These are phyloP conservation scores for Alternaria longipes DNA, from an alignment of 2,329 filamentous ascomycete species.

Conservation along the genomic window DNA sequence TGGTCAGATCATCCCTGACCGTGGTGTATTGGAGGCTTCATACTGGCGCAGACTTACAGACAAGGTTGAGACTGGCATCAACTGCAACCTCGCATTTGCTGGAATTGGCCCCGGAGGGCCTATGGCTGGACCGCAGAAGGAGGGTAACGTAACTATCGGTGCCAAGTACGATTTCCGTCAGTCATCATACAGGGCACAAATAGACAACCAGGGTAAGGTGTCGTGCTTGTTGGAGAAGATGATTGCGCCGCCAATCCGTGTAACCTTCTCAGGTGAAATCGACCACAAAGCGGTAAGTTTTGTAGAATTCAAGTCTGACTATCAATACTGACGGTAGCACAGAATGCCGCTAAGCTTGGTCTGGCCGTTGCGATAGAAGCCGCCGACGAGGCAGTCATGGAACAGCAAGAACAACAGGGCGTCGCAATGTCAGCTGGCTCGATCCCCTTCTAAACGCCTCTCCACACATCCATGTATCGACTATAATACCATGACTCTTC, in stretches of 20 bases:
- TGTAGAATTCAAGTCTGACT: not conserved
- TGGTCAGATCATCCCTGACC: conserved; percentile 87
- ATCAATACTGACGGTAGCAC: conserved; percentile 33
- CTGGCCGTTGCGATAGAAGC: conserved; percentile 78
- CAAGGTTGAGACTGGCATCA: conserved; percentile 94
- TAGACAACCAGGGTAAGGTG: conserved; percentile 94
- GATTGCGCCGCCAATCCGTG: conserved; percentile 87
- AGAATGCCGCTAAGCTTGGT: conserved; percentile 96
- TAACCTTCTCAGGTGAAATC: conserved; percentile 96
- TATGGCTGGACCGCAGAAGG: conserved; percentile 77
- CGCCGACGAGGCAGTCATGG: conserved; percentile 53
- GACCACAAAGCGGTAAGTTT: conserved; percentile 89
- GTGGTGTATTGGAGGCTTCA: conserved; percentile 80
- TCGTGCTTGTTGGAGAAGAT: conserved; percentile 94
- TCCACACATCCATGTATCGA: conserved; percentile 37
- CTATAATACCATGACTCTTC: conserved; percentile 50
- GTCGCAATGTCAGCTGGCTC: conserved; percentile 39
- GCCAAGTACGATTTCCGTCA: conserved; percentile 99
- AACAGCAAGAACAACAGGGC: conserved; percentile 49
- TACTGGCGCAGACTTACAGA: conserved; percentile 95
- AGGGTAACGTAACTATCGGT: conserved; percentile 89
- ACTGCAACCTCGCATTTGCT: conserved; percentile 87
- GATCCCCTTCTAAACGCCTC: conserved; percentile 52
- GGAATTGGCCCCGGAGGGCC: conserved; percentile 66
- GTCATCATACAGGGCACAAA: conserved; percentile 92